Evolutionary conservation across 106 monocot species (phyloP), one percentile per base, ranked within the genome.

Genomic region (Phalaenopsis aphrodite): DNA sequence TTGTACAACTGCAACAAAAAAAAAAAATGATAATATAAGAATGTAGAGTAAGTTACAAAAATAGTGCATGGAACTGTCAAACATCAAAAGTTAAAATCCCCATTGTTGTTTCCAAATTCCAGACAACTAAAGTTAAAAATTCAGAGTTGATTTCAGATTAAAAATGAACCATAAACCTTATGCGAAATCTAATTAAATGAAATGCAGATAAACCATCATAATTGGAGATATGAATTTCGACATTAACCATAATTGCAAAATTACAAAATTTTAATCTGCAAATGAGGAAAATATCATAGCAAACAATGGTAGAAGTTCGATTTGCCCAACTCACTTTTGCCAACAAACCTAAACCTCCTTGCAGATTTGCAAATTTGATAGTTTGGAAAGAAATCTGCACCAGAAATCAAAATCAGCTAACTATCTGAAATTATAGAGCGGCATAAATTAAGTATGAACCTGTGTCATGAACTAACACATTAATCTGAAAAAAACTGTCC

Each of bases 1-100:
- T 88, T 99, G 94, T 99, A 99, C 76, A 89, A 93, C 99, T 99
- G 99, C 77, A 76, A 87, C 37, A 80, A 45, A 78, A 30, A 30
- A 78, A 30, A 30, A 30, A 30, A 49, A 82, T 79, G 23, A 74
- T 39, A 81, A 30, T 52, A 76, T 42, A 24, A 76, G 12, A 48
- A 76, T 23, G 17, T 36, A 76, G 48, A 15, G 24, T 12, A 76
- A 23, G 42, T 23, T 76, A 48, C 24, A 46, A 76, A 48, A 46
- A 1, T 74, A 76, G 46, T 49, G 45, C 2, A 24, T 16, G 12
- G 4, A n/a, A 49, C 14, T 49, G 42, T 47, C 18, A 52, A 76
- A 49, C 4, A 49, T 76, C 43, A 43, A 5, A 52, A 76, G 75
- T 19, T 45, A 41, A 75, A 81, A 47, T 5, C n/a, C 21, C 23